Base-by-base conservation (phyloP, 2,329 filamentous ascomycete species). In the Trichoderma arundinaceum region DNA sequence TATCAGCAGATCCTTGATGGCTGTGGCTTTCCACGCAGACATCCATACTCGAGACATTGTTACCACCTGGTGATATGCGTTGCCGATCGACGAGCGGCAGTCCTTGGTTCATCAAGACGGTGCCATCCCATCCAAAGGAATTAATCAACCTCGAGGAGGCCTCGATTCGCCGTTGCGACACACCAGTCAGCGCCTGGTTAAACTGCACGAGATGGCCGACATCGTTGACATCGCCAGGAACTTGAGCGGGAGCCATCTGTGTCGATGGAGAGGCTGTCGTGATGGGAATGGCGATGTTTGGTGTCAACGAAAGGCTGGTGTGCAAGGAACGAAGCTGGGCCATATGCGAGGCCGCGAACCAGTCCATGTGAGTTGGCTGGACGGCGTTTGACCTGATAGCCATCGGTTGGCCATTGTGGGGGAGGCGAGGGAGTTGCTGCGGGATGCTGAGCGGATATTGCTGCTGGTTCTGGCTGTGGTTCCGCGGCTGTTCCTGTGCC, bases 321-420 rank as follows among this genome's bases (percentile, higher is more conserved):
- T 7, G 17, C 9, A 19, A 53, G 5, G 49, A 1, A 35, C 5
- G 33, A 38, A 19, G 33, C n/a, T 38, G 49, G n/a, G 15, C 1
- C 12, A 53, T 53, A 28, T 28, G 22, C 22, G 22, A 28, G 4
- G 22, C 22, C 49, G 19, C 9, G n/a, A 15, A 12, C 32, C 15
- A 32, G 7, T 35, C 33, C 12, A 13, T 22, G 12, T 22, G 13
- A 13, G 15, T 51, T 7, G 49, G 4, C 15, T 53, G 49, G 32
- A 38, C 19, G n/a, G 9, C 49, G 9, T 13, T 17, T 13, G 32
- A 9, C 49, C 33, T 13, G 35, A 38, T 19, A 4, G 33, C 49
- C 49, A 53, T 17, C 33, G 49, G 5, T 19, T 13, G 49, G 49
- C 32, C 49, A 53, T 53, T 38, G 49, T 53, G 49, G 49, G 7